Evolutionary conservation across 352 stramenopile genomes (phyloP), one percentile per base, ranked within the genome.

Genomic region (Phytophthora cajani): DNA sequence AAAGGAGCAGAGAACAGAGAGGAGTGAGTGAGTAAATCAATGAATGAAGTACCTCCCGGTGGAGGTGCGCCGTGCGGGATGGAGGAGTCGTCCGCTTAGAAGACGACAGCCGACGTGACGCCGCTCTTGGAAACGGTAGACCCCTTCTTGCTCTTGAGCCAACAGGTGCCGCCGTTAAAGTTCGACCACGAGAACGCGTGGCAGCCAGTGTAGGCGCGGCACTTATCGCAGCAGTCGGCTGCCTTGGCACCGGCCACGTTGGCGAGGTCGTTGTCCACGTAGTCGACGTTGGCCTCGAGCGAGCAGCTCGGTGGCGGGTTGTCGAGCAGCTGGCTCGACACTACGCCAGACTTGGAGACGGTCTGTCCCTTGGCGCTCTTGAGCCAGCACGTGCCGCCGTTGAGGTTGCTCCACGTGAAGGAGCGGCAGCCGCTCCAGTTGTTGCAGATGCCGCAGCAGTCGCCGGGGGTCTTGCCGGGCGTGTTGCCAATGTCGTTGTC

Each of bases 401-500:
- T n/a, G 10, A 25, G 9, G 54, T 75, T 67, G 42, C 67, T 80
- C 74, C 75, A 82, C 36, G 72, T 58, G 63, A 71, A 83, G 2
- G 72, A 72, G 30, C 67, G 63, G 47, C 74, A 80, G 52, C 69
- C 69, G 61, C 58, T 78, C 62, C 67, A 74, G 67, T 72, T 75
- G 47, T 73, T 33, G 58, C 77, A 84, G 16, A 76, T 74, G 12
- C 53, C 67, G 17, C 77, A 84, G 59, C 77, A 84, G 21, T 44
- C 49, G 2, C 61, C 61, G 19, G 68, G 36, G 1, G 11, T 19
- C 4, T 58, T 54, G 0, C 67, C 51, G n/a, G 57, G 57, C 3
- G 63, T 51, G 40, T 68, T 75, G n/a, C 38, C 63, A 10, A 84
- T 72, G 44, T 84, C 77, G 25, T 84, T 78, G 58, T 75, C 64